Conservation (phyloP, 345 rosid species). For the Acer yangbiense region DNA sequence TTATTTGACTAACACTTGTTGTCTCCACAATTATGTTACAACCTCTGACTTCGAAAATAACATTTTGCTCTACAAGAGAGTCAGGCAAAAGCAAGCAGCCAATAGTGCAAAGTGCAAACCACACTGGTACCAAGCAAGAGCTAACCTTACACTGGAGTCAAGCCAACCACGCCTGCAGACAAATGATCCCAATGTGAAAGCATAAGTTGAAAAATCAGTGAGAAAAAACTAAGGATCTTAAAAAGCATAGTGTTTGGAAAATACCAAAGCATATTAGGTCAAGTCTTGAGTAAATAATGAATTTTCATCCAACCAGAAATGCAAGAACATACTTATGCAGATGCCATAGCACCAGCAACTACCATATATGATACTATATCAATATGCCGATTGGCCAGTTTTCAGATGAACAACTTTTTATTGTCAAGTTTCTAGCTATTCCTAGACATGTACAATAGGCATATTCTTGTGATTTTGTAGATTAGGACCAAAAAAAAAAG, state of each 20-base stretch:
- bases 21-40: constrained; percentile 21
- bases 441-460: background rate
- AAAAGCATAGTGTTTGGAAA: background rate
- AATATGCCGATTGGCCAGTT: background rate
- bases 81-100: constrained; percentile 27
- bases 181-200: background rate
- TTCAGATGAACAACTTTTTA: background rate
- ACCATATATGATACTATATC: background rate
- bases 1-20: constrained; percentile 20
- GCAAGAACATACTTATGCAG: background rate
- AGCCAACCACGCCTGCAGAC: constrained; percentile 74
- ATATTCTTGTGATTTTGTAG: background rate
- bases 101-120: constrained; percentile 17
- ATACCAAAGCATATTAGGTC: background rate
- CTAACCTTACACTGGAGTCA: constrained; percentile 52
- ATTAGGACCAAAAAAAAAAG: background rate
- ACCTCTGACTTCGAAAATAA: constrained; percentile 5
- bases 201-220: background rate
- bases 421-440: background rate
- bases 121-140: background rate
- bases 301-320: background rate
- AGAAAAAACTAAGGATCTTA: constrained; percentile 5
- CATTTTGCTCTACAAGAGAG: constrained; percentile 20
- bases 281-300: background rate
- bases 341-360: background rate